Base-by-base conservation (phyloP, 73 alveolate genomes). In the Blepharisma stoltei region DNA sequence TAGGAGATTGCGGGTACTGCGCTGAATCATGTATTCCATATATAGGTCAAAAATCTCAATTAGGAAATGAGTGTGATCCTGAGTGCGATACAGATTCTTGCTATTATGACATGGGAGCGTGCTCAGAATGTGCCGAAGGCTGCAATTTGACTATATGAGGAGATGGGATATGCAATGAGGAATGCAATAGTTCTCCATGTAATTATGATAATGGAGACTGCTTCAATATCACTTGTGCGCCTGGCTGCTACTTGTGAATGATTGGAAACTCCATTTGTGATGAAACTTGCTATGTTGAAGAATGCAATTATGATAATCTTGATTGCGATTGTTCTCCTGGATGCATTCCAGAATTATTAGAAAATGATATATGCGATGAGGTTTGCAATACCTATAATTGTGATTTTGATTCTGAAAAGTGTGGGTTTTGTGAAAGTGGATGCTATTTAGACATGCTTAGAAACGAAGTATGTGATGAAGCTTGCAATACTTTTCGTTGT, bases 181-280 rank as follows among this genome's bases (percentile, higher is more conserved):
- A 60, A 2, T 60, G 73, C 46, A 60, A 60, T 25, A 60, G 3
- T 25, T 1, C 0, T 1, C 47, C 0, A 5, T 60, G 73, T 5
- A 9, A 9, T 25, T 60, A 20, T 60, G 73, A 60, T 60, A 38
- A 11, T 18, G 73, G 73, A 25, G 73, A 60, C 5, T 60, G 73
- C 45, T 32, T 3, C 0, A 32, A 32, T 3, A 32, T 32, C 3
- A 32, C 41, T 1, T 32, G 41, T 32, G 41, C 41, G 0, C 3
- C 41, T 3, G 3, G 3, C 41, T 32, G 41, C 3, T 32, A 32
- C 3, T 1, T 32, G 0, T 32, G 41, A 32, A 32, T 32, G 41
- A 32, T 32, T 1, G 3, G 3, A 1, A 32, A 32, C 3, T 0
- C 5, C 3, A 32, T 32, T 32, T 32, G 41, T 32, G 41, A 32